Evolutionary conservation across 164 flowering plant genomes (phyloP), one percentile per base, ranked within the genome.

Genomic region (Kingdonia uniflora): DNA sequence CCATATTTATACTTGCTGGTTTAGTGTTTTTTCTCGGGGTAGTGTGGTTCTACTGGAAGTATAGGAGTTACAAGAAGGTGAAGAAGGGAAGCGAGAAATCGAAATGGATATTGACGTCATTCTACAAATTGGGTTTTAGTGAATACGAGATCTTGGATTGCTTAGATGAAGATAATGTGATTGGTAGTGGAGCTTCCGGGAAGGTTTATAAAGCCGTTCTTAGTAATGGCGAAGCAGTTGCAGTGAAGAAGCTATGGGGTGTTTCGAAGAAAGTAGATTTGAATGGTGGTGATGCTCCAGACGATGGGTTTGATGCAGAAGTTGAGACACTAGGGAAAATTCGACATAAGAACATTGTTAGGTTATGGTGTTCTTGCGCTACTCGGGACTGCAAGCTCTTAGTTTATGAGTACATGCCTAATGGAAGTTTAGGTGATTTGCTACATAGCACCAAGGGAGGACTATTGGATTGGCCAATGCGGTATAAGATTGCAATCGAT

Each of bases 391-490:
- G 78, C 59, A 81, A 76, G 68, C 76, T 84, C 17, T 60, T 81
- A 40, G 87, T 84, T 45, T 84, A 83, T 21, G 91, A 83, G 59
- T 83, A 75, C 56, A 83, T 83, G 87, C 81, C 80, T 0, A 83
- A 83, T 63, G 91, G 91, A 21, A 80, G 91, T 60, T 68, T 83
- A 68, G 82, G 82, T n/a, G 91, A 83, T 63, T 52, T 75, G 74
- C 62, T 84, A 55, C 82, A 84, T 43, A 53, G 80, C 47, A 64
- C 72, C 52, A 79, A 77, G 55, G 74, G 73, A 19, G 64, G 84
- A 22, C 56, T 63, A 44, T 57, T 84, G 66, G 80, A 74, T 51
- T 84, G 92, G 92, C 76, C 73, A 0, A 70, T 71, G 1, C 69
- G 92, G 70, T 73, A 66, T 37, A 73, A 73, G 61, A 76, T 81